A percentile compares a stretch with the other conserved stretches of the same genome.
Conservation (phyloP, 164 flowering plant species). For the Brasenia schreberi region DNA sequence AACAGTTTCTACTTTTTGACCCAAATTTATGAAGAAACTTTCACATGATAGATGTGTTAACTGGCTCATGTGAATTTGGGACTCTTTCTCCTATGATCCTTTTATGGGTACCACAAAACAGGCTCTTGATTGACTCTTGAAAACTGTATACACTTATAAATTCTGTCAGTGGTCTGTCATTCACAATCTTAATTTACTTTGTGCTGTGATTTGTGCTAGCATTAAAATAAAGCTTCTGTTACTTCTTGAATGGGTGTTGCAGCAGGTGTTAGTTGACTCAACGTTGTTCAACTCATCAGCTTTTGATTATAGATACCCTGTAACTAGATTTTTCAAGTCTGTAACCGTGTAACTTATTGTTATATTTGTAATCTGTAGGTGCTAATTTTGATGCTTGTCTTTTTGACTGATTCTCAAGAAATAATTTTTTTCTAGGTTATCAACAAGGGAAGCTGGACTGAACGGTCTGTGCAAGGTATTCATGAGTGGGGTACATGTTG, state of each 20-base stretch:
- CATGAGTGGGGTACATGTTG: slow-evolving; percentile 1
- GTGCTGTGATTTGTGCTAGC: neutral
- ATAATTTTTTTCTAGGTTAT: slow-evolving; percentile 2
- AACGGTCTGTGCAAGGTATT: slow-evolving; percentile 1
- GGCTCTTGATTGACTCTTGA: too few relatives aligned
- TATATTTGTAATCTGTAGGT: neutral
- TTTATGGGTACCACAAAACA: too few relatives aligned
- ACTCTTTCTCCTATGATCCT: too few relatives aligned
- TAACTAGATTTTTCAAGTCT: neutral
- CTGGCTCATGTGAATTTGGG: too few relatives aligned
- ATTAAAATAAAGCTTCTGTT: neutral
- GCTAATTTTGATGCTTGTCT: neutral
- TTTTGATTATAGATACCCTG: neutral
- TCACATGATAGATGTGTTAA: too few relatives aligned
- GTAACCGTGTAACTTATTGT: neutral
- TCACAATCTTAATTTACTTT: neutral
- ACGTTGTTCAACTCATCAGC: too few relatives aligned
- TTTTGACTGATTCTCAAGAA: neutral
- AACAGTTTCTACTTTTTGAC: too few relatives aligned
- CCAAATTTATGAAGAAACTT: too few relatives aligned
- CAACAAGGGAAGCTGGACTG: slow-evolving; percentile 2
- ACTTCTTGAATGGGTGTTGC: too few relatives aligned
- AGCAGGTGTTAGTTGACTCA: too few relatives aligned
- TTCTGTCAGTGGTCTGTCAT: too few relatives aligned
- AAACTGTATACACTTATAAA: too few relatives aligned